These are phyloP conservation scores for Chaetomiaceae sp. DNA, from an alignment of 2,329 filamentous ascomycete genomes.

Conservation along the genomic window DNA sequence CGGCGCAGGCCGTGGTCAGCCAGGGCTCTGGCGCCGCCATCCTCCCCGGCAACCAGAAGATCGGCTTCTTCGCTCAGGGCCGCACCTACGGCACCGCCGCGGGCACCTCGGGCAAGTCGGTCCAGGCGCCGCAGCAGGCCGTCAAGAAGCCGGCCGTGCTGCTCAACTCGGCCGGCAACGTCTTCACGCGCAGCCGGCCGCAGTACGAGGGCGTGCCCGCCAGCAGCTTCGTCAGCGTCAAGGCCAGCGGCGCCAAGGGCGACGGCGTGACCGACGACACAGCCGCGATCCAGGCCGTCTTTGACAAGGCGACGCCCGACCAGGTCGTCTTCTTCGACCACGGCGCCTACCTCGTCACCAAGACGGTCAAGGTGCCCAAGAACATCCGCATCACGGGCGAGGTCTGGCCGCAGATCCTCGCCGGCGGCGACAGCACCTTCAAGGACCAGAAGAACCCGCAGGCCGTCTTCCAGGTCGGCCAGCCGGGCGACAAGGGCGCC, in stretches of 20 bases:
- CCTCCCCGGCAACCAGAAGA: constrained; percentile 61
- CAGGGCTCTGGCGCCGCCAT: constrained; percentile 51
- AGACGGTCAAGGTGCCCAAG: constrained; percentile 67
- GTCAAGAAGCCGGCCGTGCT: constrained; percentile 61
- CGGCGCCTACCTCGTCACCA: constrained; percentile 64
- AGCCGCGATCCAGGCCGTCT: constrained; percentile 68
- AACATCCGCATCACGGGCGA: constrained; percentile 85
- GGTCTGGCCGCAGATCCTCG: constrained; percentile 86
- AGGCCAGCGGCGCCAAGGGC: constrained; percentile 74
- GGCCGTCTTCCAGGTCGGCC: constrained; percentile 79
- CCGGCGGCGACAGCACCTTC: constrained; percentile 65
- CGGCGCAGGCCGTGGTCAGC: constrained; percentile 60
- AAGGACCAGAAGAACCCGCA: constrained; percentile 67
- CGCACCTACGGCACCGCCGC: constrained; percentile 54
- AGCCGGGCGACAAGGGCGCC: constrained; percentile 66
- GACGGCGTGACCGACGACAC: constrained; percentile 88
- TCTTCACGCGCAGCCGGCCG: constrained; percentile 83
- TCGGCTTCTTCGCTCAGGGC: constrained; percentile 74
- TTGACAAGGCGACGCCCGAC: constrained; percentile 59
- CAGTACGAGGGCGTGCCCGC: constrained; percentile 68
- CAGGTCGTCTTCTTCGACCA: constrained; percentile 70
- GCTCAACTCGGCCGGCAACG: constrained; percentile 53
- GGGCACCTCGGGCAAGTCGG: constrained; percentile 41
- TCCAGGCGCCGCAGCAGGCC: constrained; percentile 53
- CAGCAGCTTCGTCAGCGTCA: constrained; percentile 76